Conservation (phyloP, 116 monocot genomes). For the Posidonia oceanica region DNA sequence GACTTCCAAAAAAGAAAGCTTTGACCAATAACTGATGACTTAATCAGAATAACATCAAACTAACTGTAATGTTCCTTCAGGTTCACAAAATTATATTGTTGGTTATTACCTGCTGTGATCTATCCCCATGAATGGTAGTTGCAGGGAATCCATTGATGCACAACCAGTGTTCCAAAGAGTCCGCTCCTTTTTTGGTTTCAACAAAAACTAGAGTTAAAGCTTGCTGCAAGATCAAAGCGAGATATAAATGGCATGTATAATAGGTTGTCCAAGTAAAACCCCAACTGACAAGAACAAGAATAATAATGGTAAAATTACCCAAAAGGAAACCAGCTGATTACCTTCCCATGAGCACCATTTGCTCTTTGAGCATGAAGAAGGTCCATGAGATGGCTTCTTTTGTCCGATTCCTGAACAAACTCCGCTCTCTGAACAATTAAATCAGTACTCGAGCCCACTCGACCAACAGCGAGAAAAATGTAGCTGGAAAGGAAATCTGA, state of each 20-base stretch:
- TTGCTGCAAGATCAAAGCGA: slow-evolving; percentile 33
- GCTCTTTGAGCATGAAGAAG: slow-evolving; percentile 56
- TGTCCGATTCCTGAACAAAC: slow-evolving; percentile 52
- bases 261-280: too few species aligned
- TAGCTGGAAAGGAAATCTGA: slow-evolving; percentile 57
- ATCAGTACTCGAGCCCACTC: slow-evolving; percentile 70
- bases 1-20: neutral
- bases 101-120: slow-evolving; percentile 62
- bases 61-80: neutral
- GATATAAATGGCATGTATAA: too few species aligned
- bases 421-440: slow-evolving; percentile 61
- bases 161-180: slow-evolving; percentile 78
- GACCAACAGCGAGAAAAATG: slow-evolving; percentile 69
- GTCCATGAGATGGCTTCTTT: slow-evolving; percentile 55
- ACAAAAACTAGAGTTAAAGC: slow-evolving; percentile 82
- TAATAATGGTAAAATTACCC: too few species aligned
- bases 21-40: neutral
- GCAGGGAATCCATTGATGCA: slow-evolving; percentile 69
- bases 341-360: slow-evolving; percentile 49
- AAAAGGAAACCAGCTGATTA: slow-evolving; percentile 2
- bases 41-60: neutral
- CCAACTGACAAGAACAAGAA: neutral
- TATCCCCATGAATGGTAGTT: slow-evolving; percentile 82
- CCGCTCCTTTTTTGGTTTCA: slow-evolving; percentile 90
- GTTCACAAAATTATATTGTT: neutral